Base-by-base conservation (phyloP, 345 rosid genomes). In the Salix udensis region DNA sequence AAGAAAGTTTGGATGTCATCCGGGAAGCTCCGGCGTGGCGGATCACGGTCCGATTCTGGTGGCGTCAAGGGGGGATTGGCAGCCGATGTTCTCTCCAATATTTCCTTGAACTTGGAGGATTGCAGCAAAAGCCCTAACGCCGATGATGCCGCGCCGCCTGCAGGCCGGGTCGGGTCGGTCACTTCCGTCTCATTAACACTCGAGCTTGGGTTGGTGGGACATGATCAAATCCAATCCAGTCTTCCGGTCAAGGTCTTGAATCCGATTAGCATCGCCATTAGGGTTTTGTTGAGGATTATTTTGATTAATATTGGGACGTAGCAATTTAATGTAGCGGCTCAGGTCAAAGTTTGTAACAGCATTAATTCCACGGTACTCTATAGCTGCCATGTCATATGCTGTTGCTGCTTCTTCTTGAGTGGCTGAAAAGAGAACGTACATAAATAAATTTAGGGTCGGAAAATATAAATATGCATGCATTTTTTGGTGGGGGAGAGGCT, bases 391-490 rank as follows among this genome's bases (percentile, higher is more conserved):
- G 36, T 94, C 98, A 60, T 94, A 92, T 13, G 98, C 98, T 0
- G 87, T 85, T 53, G 97, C 98, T 23, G 97, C 98, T 88, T 94
- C 98, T 81, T 94, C 98, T 78, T 94, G 98, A 4, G 98, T 94
- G 15, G 97, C 98, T 94, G 90, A 53, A 77, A 72, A 68, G 13
- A 75, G 14, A 48, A 36, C 13, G 50, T 52, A 48, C 18, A 18
- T 36, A 2, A 74, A 6, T 58, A 58, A 58, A 1, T 18, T 21
- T 6, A 4, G n/a, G 12, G 60, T 2, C 2, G 67, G 28, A 44
- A 21, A 68, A 46, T 10, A 13, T 80, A 46, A 83, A 82, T 73
- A 70, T 62, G 84, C 82, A 65, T 72, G 84, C 75, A 82, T 52
- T 82, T 69, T 67, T 78, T 13, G 87, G 87, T 86, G 70, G 76